Evolutionary conservation across 176 grass and related monocot species (phyloP).

Genomic region (Cenchrus americanus): DNA sequence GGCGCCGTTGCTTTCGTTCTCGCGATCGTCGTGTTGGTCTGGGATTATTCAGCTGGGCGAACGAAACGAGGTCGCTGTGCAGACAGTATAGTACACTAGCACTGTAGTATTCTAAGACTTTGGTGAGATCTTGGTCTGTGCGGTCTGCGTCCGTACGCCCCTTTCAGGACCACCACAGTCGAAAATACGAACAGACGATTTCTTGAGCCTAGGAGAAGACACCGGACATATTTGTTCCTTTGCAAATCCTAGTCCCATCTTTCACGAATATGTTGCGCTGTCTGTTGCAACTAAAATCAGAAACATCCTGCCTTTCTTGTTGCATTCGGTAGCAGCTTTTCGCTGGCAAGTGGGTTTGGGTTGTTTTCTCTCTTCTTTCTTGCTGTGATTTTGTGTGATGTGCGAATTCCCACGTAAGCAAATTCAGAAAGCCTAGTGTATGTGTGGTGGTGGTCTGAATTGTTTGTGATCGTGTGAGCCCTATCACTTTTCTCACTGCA

Average conservation of each 20-base stretch:
- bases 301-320: background rate
- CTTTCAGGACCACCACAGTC: background rate
- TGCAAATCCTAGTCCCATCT: background rate
- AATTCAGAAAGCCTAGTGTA: no score
- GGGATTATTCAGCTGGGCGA: background rate
- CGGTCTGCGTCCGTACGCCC: background rate
- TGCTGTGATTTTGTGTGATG: background rate
- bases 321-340: background rate
- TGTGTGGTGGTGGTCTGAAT: no score
- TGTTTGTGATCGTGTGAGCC: no score
- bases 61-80: background rate
- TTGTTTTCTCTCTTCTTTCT: background rate
- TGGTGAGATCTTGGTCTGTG: background rate
- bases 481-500: no score
- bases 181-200: background rate
- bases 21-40: background rate
- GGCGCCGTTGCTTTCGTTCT: conserved; percentile 7
- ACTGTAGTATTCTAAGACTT: background rate
- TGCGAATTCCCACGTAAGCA: background rate
- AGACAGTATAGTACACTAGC: background rate
- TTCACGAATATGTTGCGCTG: background rate
- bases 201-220: background rate
- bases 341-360: background rate
- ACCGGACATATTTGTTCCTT: background rate
- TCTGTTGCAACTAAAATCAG: background rate